Evolutionary conservation across 192 early-diverging fungal genomes (phyloP).

Genomic region (Cetraspora pellucida): DNA sequence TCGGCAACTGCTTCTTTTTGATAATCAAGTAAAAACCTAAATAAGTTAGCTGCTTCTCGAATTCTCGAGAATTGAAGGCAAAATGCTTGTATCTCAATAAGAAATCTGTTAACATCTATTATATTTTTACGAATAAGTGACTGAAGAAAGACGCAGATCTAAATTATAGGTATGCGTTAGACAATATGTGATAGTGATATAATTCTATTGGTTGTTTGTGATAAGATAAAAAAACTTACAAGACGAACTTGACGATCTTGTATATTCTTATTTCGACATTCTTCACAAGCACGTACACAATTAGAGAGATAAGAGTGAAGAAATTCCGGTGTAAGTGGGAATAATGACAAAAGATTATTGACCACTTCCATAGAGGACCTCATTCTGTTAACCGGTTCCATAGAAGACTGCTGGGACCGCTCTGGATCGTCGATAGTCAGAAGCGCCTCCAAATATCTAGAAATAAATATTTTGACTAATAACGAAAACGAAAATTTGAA

Average conservation of each 20-base stretch:
- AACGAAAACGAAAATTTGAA: background rate
- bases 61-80: slow-evolving; percentile 38
- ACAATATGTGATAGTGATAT: background rate
- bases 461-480: background rate
- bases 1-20: background rate
- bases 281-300: slow-evolving; percentile 38
- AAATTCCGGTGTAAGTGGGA: slow-evolving; percentile 32
- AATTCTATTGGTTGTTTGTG: background rate
- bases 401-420: background rate
- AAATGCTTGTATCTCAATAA: slow-evolving; percentile 40
- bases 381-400: slow-evolving; percentile 20
- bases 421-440: slow-evolving; percentile 10
- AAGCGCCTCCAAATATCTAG: slow-evolving; percentile 26
- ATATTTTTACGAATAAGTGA: slow-evolving; percentile 34
- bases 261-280: slow-evolving; percentile 30
- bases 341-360: slow-evolving; percentile 16
- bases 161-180: background rate
- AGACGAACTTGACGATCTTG: slow-evolving; percentile 40
- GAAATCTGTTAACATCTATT: slow-evolving; percentile 33
- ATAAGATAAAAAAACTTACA: slow-evolving; percentile 21
- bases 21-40: slow-evolving; percentile 15
- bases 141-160: slow-evolving; percentile 41
- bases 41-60: slow-evolving; percentile 33
- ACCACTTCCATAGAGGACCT: slow-evolving; percentile 39
- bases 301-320: slow-evolving; percentile 37